phyloP scores from a whole-genome alignment of 148 eudicot species.

The Polygonum aviculare region DNA sequence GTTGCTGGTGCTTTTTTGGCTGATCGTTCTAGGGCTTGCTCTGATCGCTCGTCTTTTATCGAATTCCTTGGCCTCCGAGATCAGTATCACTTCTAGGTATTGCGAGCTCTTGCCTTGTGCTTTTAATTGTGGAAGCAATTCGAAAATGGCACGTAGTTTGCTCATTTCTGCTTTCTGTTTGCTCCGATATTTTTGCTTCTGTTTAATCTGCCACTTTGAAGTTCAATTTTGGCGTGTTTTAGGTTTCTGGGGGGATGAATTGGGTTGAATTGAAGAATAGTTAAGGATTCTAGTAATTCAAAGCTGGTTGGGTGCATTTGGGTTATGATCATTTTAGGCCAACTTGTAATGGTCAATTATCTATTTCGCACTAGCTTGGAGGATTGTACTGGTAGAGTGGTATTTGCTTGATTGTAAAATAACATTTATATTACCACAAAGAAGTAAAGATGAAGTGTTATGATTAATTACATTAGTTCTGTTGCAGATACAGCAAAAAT shows the following conservation, averaged over 20 bases:
- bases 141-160: not conserved
- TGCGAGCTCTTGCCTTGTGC: not conserved
- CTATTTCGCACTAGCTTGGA: not conserved
- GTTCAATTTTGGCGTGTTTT: not conserved
- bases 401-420: not conserved
- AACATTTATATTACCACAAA: not conserved
- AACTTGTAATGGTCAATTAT: not conserved
- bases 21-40: slow-evolving; percentile 8
- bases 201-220: not conserved
- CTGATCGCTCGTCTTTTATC: not conserved
- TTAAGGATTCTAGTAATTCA: not conserved
- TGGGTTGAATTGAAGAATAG: not conserved
- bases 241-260: not conserved
- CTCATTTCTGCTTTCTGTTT: not conserved
- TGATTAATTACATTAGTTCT: not conserved
- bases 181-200: not conserved
- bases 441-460: not conserved
- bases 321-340: not conserved
- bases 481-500: not conserved
- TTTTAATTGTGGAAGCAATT: not conserved
- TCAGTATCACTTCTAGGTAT: not conserved
- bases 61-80: not conserved
- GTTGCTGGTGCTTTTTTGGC: not conserved
- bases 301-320: not conserved
- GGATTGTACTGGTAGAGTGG: not conserved